Conservation (phyloP, 164 flowering plant species). For the Stephania yunnanensis region DNA sequence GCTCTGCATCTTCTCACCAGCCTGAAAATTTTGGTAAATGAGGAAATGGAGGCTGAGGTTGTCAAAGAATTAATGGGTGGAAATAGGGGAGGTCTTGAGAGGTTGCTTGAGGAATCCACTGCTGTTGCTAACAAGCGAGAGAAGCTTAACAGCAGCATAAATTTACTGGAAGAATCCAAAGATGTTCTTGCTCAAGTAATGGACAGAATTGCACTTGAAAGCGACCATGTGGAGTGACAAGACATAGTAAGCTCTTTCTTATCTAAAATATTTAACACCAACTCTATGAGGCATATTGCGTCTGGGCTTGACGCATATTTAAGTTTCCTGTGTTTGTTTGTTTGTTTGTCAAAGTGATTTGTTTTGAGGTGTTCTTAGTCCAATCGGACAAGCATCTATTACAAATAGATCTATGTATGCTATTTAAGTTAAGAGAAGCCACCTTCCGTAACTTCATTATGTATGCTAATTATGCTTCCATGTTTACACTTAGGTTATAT, state of each 20-base stretch:
- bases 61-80: constrained; percentile 5
- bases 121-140: constrained; percentile 3
- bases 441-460: not conserved
- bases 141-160: constrained; percentile 7
- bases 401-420: no score
- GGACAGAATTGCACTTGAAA: constrained; percentile 8
- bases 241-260: not conserved
- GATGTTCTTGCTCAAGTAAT: constrained; percentile 8
- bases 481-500: not conserved
- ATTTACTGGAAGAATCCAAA: constrained; percentile 5
- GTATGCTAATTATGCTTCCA: not conserved
- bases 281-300: not conserved
- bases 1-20: constrained; percentile 2
- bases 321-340: not conserved
- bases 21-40: not conserved
- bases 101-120: constrained; percentile 10
- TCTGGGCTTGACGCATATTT: not conserved
- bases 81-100: constrained; percentile 1
- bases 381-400: no score
- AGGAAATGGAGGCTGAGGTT: constrained; percentile 4
- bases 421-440: no score
- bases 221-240: not conserved
- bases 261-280: not conserved
- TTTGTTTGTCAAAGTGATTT: not conserved
- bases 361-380: no score